These are phyloP conservation scores for Pseudogymnoascus sp. DNA, from an alignment of 2,329 filamentous ascomycete species.

Conservation along the genomic window DNA sequence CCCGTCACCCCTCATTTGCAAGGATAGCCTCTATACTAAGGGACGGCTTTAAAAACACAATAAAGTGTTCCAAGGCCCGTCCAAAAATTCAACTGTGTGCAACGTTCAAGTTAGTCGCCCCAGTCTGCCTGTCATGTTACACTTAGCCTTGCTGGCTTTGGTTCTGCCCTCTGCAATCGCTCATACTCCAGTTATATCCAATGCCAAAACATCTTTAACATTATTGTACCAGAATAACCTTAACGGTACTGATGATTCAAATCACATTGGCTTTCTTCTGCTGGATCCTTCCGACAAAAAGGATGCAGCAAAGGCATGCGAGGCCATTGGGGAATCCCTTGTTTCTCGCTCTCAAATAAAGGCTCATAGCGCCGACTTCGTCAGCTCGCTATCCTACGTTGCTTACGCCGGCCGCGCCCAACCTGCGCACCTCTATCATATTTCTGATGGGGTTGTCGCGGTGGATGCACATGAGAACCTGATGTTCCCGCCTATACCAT, in stretches of 20 bases:
- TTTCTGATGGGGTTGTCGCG: conserved; percentile 34
- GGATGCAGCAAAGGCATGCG: conserved; percentile 38
- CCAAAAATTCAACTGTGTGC: background rate
- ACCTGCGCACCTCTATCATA: conserved; percentile 35
- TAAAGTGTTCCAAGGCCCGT: background rate
- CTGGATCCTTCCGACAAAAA: conserved; percentile 36
- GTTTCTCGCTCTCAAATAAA: conserved; percentile 36
- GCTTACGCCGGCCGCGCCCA: conserved; percentile 34
- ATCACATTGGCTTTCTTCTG: conserved; percentile 45
- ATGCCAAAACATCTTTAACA: conserved; percentile 39
- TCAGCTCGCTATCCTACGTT: conserved; percentile 38
- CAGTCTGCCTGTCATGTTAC: background rate
- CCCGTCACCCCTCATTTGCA: background rate
- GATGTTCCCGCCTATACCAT: conserved; percentile 27
- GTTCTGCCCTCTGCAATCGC: background rate
- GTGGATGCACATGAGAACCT: conserved; percentile 30
- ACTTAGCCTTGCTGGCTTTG: background rate
- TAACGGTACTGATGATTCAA: conserved; percentile 44
- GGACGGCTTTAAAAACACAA: background rate
- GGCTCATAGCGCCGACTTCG: conserved; percentile 39
- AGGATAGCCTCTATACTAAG: background rate
- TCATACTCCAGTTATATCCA: conserved; percentile 18
- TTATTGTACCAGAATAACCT: conserved; percentile 49
- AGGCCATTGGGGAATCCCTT: conserved; percentile 40
- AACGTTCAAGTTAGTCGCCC: background rate